Percentiles rank a stretch among this genome's conserved stretches.
Conservation (phyloP, 805 yeast genomes). For the Wickerhamomyces bisporus region DNA sequence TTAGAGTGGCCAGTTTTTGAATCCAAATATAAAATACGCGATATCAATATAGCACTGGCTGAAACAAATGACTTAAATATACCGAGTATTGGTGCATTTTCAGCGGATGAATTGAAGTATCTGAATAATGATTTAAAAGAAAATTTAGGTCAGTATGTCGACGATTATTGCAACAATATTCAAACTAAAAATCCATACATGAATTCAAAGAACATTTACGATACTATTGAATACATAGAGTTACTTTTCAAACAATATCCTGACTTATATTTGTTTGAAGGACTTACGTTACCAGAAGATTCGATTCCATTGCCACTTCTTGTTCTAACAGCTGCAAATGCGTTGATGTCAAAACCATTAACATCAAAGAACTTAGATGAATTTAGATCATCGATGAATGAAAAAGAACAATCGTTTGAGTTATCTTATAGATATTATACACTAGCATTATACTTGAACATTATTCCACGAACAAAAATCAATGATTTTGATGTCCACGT, state of each 20-base stretch:
- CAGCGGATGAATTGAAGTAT: constrained; percentile 3
- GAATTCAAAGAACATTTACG: constrained; percentile 5
- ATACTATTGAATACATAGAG: constrained; percentile 10
- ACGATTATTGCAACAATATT: constrained; percentile 12
- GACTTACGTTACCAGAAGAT: constrained; percentile 6
- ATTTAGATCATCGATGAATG: constrained; percentile 7
- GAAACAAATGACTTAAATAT: constrained; percentile 4
- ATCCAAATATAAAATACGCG: constrained; percentile 5
- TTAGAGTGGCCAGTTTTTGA: constrained; percentile 19
- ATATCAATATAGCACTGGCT: constrained; percentile 9
- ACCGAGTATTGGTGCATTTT: constrained; percentile 8
- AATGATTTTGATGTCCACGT: constrained; percentile 11
- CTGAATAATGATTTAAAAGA: constrained; percentile 6
- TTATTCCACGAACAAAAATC: constrained; percentile 9
- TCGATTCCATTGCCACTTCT: constrained; percentile 13
- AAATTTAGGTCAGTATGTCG: constrained; percentile 8
- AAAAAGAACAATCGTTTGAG: constrained; percentile 7
- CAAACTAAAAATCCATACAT: constrained; percentile 20
- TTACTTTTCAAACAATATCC: neutral
- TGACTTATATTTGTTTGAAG: constrained; percentile 4
- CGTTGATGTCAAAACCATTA: constrained; percentile 16
- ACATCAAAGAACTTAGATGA: constrained; percentile 10
- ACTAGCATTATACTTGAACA: constrained; percentile 11
- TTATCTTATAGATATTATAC: constrained; percentile 9
- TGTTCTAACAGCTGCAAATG: constrained; percentile 10